Evolutionary conservation across 148 eudicot species (phyloP).

Genomic region (Camellia granthamiana): DNA sequence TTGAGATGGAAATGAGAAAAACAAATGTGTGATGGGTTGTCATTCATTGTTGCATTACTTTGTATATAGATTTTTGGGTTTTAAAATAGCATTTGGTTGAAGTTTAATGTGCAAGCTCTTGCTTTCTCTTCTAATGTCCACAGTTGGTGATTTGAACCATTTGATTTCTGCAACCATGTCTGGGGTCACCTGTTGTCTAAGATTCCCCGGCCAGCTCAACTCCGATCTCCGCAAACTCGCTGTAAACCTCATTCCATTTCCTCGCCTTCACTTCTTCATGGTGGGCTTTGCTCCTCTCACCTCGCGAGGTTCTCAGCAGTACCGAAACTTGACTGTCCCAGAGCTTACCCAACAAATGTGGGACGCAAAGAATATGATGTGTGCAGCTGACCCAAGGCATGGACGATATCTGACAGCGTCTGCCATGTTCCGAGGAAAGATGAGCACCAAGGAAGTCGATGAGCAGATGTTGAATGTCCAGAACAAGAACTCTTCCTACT

Average conservation of each 20-base stretch:
- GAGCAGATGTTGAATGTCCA: constrained; percentile 84
- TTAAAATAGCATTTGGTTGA: background rate
- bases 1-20: too few species aligned
- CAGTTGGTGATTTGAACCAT: constrained; percentile 76
- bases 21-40: too few species aligned
- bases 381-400: constrained; percentile 82
- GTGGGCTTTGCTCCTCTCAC: constrained; percentile 78
- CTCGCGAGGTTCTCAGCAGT: constrained; percentile 67
- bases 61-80: background rate
- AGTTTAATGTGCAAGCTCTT: background rate
- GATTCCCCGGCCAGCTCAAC: constrained; percentile 74
- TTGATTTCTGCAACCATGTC: constrained; percentile 78
- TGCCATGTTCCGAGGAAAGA: constrained; percentile 78
- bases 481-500: constrained; percentile 85
- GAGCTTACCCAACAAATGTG: constrained; percentile 85
- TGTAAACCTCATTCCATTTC: constrained; percentile 70
- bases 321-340: constrained; percentile 58
- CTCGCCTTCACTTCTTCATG: constrained; percentile 82
- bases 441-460: constrained; percentile 90
- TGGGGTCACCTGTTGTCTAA: constrained; percentile 67
- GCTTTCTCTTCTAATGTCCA: background rate
- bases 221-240: constrained; percentile 72
- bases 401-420: constrained; percentile 81
- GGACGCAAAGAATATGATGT: constrained; percentile 94
- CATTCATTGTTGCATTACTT: too few species aligned